phyloP scores from a whole-genome alignment of 148 eudicot species.

The Nyssa sinensis region DNA sequence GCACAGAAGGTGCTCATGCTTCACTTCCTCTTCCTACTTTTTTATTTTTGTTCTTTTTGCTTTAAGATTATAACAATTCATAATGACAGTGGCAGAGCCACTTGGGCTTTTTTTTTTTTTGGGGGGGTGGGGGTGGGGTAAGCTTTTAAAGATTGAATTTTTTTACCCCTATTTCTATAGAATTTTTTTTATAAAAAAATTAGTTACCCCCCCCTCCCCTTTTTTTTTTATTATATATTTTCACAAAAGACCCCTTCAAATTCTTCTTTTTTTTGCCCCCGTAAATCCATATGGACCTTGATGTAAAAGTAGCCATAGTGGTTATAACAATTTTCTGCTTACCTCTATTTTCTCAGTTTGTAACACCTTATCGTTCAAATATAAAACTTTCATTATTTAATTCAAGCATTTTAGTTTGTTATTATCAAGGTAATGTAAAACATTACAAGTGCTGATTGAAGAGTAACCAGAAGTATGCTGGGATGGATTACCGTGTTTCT shows the following conservation, averaged over 20 bases:
- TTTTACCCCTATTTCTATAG: too few relatives aligned
- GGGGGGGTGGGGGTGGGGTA: too few relatives aligned
- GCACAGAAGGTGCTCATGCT: conserved; percentile 69
- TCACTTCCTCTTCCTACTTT: neutral
- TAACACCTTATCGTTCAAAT: neutral
- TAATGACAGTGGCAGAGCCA: too few relatives aligned
- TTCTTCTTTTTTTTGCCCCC: too few relatives aligned
- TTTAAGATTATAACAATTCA: neutral
- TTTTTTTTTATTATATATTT: too few relatives aligned
- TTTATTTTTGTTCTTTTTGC: neutral
- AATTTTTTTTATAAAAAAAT: too few relatives aligned
- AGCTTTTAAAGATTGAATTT: too few relatives aligned
- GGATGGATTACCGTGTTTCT: neutral
- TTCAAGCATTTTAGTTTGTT: neutral
- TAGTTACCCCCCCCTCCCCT: too few relatives aligned
- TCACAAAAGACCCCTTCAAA: too few relatives aligned
- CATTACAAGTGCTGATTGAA: neutral
- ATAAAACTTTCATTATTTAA: neutral
- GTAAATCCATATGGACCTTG: neutral
- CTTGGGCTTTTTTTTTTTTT: too few relatives aligned
- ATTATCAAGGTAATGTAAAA: neutral
- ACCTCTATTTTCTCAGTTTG: neutral
- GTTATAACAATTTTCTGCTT: neutral
- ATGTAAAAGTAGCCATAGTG: neutral
- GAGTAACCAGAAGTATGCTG: neutral